Base-by-base conservation (phyloP, 208 protist species). In the Wallacemonas sp. region DNA sequence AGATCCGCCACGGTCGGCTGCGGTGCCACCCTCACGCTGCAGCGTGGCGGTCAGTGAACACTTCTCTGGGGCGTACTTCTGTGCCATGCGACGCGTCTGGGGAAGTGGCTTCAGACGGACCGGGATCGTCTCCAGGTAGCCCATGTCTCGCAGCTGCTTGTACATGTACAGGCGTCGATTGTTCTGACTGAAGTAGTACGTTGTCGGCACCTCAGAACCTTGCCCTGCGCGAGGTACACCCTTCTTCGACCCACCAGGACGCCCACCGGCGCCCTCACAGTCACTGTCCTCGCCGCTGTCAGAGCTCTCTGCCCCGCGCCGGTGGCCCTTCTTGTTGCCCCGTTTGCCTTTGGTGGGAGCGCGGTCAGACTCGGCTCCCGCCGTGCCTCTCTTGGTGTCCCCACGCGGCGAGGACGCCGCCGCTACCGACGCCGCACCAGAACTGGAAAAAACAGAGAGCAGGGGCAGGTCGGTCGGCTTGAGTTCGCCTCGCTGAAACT, bases 151-250 rank as follows among this genome's bases (percentile, higher is more conserved):
- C 46, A 95, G 73, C 64, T 89, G 66, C 73, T 96, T 96, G 73
- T 92, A 91, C 36, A 86, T 66, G 74, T 86, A 96, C 17, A 96
- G 75, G 15, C 90, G 78, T 1, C 90, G 76, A 50, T 96, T 96
- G 71, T 96, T 96, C 42, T 86, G 87, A 46, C 85, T 92, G 60
- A 79, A 96, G 66, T 83, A 89, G 46, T n/a, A n/a, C n/a, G n/a
- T n/a, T n/a, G n/a, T n/a, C n/a, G n/a, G n/a, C n/a, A n/a, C n/a
- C n/a, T n/a, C n/a, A n/a, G n/a, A n/a, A n/a, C n/a, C n/a, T n/a
- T n/a, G n/a, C n/a, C n/a, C n/a, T n/a, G n/a, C n/a, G n/a, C n/a
- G n/a, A n/a, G n/a, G n/a, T n/a, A n/a, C n/a, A n/a, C n/a, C 42
- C 42, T 48, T 48, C 17, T 48, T 22, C 42, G 13, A 5, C 42